phyloP scores from a whole-genome alignment of 1,284 basidiomycete genomes.

The Rhizopogon parksii region DNA sequence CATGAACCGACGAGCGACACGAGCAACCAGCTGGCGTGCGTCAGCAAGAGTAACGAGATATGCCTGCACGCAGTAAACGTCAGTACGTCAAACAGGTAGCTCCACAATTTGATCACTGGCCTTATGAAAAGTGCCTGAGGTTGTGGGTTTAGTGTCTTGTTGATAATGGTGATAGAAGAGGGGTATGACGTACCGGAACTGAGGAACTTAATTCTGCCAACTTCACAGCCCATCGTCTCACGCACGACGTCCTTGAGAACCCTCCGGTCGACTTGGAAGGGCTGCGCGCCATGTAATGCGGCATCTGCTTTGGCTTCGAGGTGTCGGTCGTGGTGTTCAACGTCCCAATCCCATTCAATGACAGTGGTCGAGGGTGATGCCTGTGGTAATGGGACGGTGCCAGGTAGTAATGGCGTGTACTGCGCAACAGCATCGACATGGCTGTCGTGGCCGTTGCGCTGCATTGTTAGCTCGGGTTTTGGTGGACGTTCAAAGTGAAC shows the following conservation, averaged over 20 bases:
- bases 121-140: slow-evolving; percentile 72
- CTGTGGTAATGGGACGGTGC: slow-evolving; percentile 15
- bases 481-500: not conserved
- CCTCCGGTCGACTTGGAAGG: slow-evolving; percentile 66
- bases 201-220: slow-evolving; percentile 63
- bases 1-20: slow-evolving; percentile 77
- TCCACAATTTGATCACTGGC: slow-evolving; percentile 28
- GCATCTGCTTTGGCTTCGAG: slow-evolving; percentile 55
- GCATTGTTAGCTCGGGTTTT: not conserved
- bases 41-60: slow-evolving; percentile 66
- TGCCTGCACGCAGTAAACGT: slow-evolving; percentile 38
- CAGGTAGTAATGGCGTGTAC: slow-evolving; percentile 10
- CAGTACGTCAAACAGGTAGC: slow-evolving; percentile 9
- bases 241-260: slow-evolving; percentile 68
- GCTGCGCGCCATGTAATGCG: slow-evolving; percentile 47
- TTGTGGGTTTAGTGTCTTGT: slow-evolving; percentile 1
- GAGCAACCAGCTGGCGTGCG: slow-evolving; percentile 56
- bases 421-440: slow-evolving; percentile 2
- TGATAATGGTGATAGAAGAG: slow-evolving; percentile 1
- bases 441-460: slow-evolving; percentile 3
- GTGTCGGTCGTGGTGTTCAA: slow-evolving; percentile 58
- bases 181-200: slow-evolving; percentile 53
- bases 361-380: slow-evolving; percentile 5
- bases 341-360: slow-evolving; percentile 60
- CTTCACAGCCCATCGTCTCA: slow-evolving; percentile 57